phyloP scores from a whole-genome alignment of 345 rosid species.

The Populus deltoides region DNA sequence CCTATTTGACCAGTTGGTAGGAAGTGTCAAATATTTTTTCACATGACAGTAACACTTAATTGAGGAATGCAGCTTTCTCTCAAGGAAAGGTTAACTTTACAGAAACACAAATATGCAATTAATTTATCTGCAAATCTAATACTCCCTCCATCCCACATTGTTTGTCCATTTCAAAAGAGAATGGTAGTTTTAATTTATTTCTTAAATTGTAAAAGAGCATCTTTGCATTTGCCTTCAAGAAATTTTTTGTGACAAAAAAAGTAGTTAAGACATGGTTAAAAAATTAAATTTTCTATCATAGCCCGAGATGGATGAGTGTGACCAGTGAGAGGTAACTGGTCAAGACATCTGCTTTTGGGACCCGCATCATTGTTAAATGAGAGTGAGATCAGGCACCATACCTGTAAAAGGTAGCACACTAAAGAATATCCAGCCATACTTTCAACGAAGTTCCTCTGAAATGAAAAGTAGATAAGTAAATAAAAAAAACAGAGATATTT shows the following conservation, averaged over 20 bases:
- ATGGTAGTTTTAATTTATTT: not conserved
- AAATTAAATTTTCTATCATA: not conserved
- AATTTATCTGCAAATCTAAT: not conserved
- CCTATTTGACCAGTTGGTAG: not conserved
- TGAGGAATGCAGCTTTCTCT: not conserved
- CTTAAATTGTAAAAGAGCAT: not conserved
- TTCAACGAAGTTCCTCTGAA: slow-evolving; percentile 96
- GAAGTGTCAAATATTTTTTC: not conserved
- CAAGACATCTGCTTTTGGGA: not conserved
- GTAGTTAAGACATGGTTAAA: not conserved
- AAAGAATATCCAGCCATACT: slow-evolving; percentile 99
- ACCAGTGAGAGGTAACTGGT: not conserved
- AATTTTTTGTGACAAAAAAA: not conserved
- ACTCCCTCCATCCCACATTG: not conserved
- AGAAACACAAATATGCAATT: not conserved
- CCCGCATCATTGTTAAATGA: not conserved
- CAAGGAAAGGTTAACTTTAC: not conserved
- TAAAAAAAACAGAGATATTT: not conserved
- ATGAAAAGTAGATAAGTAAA: slow-evolving; percentile 17
- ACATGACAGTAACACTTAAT: not conserved
- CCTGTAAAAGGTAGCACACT: slow-evolving; percentile 98
- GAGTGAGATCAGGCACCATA: slow-evolving; percentile 14
- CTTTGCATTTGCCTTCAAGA: not conserved
- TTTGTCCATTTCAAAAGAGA: not conserved
- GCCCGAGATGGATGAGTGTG: not conserved